These are phyloP conservation scores for Groenewaldozyma sp. DNA, from an alignment of 1,139 yeast species.

Conservation along the genomic window DNA sequence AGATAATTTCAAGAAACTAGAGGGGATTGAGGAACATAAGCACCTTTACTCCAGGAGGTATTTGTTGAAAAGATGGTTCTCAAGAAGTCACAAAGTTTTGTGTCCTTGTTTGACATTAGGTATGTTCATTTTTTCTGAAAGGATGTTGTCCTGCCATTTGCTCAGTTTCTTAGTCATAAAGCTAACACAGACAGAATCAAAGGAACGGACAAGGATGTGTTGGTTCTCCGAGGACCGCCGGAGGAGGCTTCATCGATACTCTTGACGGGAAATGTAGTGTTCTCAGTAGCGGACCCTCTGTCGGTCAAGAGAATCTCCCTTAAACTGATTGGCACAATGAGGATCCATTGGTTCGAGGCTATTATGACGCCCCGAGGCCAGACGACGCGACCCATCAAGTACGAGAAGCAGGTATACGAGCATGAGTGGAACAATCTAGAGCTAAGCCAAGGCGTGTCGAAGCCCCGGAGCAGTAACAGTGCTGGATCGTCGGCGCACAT, in stretches of 20 bases:
- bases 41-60: no score
- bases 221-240: constrained; percentile 69
- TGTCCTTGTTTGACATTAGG: constrained; percentile 14
- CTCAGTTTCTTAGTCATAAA: no score
- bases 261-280: constrained; percentile 66
- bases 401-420: constrained; percentile 61
- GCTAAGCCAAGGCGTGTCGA: constrained; percentile 1
- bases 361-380: constrained; percentile 39
- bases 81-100: constrained; percentile 10
- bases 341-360: constrained; percentile 36
- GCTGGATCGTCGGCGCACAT: constrained; percentile 3
- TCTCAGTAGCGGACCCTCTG: constrained; percentile 70
- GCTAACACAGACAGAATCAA: constrained; percentile 12
- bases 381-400: constrained; percentile 44
- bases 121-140: constrained; percentile 4
- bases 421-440: constrained; percentile 62
- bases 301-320: constrained; percentile 54
- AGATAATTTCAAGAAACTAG: no score
- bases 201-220: constrained; percentile 57
- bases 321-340: constrained; percentile 54
- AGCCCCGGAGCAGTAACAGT: not conserved
- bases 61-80: constrained; percentile 8
- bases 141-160: not conserved
- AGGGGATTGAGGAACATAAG: no score
- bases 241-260: constrained; percentile 72